Evolutionary conservation across 2,329 filamentous ascomycete species (phyloP), one percentile per base, ranked within the genome.

Genomic region (Trichocomaceae sp.): DNA sequence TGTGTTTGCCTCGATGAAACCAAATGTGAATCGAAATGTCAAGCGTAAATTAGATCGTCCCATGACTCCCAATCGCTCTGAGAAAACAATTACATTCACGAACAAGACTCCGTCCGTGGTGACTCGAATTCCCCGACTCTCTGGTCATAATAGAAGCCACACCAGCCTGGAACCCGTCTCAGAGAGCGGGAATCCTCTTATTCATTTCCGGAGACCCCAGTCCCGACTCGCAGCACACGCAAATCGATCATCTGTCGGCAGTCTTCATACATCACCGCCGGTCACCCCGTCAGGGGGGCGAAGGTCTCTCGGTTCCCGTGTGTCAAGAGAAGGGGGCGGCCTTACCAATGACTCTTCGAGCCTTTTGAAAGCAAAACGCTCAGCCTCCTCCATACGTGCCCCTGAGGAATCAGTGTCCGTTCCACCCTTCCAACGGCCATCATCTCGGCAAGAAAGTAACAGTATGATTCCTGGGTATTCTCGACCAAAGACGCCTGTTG

Each of bases 1-100:
- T 60, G 80, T 89, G 15, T 90, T 97, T 64, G 84, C 90, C 64
- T 83, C 86, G 2, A 83, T 80, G 56, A 96, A 92, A 70, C 79
- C 90, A 44, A 92, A 87, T 0, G 77, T 96, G 17, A 93, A 97
- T 69, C 90, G 88, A 59, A 96, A 99, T 68, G 82, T 99, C 61
- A 91, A 92, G 68, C 80, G 95, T 64, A 96, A 95, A 72, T 82
- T 85, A 60, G 76, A 83, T 58, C 79, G 84, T 19, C 49, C 49
- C 20, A 75, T 80, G 13, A 91, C 89, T 61, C 87, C 81, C 20
- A 82, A 88, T 58, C 75, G 80, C 53, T 83, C 88, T 17, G 85
- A 89, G 10, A 87, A 93, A 26, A 92, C 91, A 12, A 78, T 97
- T 58, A 96, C 90, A 6, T 97, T 97, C 67, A 95, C 89, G 47